Evolutionary conservation across 106 monocot species (phyloP).

Genomic region (Posidonia australis): DNA sequence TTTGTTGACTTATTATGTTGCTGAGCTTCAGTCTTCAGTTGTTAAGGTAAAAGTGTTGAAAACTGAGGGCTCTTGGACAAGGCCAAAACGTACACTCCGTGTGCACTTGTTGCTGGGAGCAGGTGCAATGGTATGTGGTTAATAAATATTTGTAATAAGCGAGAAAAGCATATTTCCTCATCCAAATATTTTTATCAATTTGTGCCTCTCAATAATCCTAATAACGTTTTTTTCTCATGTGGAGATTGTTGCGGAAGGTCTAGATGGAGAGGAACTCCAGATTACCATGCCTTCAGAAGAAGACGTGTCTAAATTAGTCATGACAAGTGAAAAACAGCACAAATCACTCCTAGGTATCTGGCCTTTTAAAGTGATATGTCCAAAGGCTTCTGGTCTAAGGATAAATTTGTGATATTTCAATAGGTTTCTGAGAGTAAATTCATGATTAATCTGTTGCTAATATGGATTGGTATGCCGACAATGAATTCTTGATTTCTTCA

Average conservation of each 20-base stretch:
- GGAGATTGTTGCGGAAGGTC: conserved; percentile 52
- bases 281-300: conserved; percentile 56
- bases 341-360: conserved; percentile 35
- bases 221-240: conserved; percentile 8
- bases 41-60: conserved; percentile 60
- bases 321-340: conserved; percentile 45
- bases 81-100: conserved; percentile 55
- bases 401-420: no score
- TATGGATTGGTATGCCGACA: no score
- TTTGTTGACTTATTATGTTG: conserved; percentile 71
- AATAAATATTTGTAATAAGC: no score
- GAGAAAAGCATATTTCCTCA: no score
- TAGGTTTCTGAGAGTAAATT: no score
- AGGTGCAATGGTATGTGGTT: conserved; percentile 57
- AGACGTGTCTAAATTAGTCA: conserved; percentile 50
- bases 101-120: conserved; percentile 67
- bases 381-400: no score
- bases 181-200: no score
- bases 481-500: no score
- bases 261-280: conserved; percentile 73
- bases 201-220: no score
- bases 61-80: conserved; percentile 69
- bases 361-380: not conserved
- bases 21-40: conserved; percentile 57
- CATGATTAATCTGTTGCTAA: no score